Evolutionary conservation across 768 basidiomycete species (phyloP).

Genomic region (Leccinum ochraceum): DNA sequence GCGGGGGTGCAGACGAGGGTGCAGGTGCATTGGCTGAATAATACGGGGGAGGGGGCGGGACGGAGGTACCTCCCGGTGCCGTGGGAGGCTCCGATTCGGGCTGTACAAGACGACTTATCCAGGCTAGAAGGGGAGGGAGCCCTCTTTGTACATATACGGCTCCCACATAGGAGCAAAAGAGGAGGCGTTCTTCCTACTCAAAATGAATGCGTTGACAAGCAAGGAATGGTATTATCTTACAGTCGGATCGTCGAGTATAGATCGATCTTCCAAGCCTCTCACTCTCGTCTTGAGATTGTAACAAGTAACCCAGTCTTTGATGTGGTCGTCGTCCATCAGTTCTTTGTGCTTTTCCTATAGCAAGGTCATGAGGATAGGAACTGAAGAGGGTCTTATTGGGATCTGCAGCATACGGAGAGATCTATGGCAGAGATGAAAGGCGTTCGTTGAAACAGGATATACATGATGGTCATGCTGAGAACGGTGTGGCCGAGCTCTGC

Average conservation of each 20-base stretch:
- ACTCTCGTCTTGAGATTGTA: slow-evolving; percentile 58
- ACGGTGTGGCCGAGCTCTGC: slow-evolving; percentile 56
- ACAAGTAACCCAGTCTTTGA: slow-evolving; percentile 49
- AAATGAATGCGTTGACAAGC: slow-evolving; percentile 5
- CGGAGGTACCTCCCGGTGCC: slow-evolving; percentile 17
- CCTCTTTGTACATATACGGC: slow-evolving; percentile 66
- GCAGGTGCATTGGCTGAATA: slow-evolving; percentile 16
- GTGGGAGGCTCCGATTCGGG: slow-evolving; percentile 38
- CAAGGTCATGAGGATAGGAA: slow-evolving; percentile 2
- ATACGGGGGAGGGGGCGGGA: slow-evolving; percentile 30
- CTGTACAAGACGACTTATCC: slow-evolving; percentile 60
- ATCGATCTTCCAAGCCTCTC: slow-evolving; percentile 42
- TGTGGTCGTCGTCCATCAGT: slow-evolving; percentile 39
- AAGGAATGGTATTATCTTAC: slow-evolving; percentile 23
- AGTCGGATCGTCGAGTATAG: slow-evolving; percentile 38
- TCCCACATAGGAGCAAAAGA: slow-evolving; percentile 65
- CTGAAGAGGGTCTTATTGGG: neutral
- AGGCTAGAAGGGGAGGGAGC: slow-evolving; percentile 46
- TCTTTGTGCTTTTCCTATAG: slow-evolving; percentile 27
- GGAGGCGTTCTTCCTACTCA: slow-evolving; percentile 52
- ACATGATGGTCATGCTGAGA: slow-evolving; percentile 53
- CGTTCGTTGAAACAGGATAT: slow-evolving; percentile 46
- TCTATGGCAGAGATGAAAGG: slow-evolving; percentile 44
- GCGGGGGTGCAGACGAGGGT: slow-evolving; percentile 14
- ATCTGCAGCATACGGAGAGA: slow-evolving; percentile 42